Percentiles rank a stretch among this genome's conserved stretches.
Evolutionary conservation across 2,329 filamentous ascomycete genomes (phyloP).

Genomic region (Neofusicoccum laricinum): DNA sequence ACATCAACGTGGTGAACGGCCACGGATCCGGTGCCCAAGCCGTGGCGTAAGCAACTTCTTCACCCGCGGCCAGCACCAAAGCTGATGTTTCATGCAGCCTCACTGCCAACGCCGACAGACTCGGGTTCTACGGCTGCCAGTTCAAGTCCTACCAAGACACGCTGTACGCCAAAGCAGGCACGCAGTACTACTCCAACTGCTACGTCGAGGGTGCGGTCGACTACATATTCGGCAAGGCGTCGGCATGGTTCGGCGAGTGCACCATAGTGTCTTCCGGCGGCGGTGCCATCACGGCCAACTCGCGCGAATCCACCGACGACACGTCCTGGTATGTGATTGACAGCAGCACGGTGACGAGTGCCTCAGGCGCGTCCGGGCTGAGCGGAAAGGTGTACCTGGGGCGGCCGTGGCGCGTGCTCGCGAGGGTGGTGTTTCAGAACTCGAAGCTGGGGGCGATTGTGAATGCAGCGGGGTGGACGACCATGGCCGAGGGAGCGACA

Average conservation of each 20-base stretch:
- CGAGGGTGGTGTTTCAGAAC: slow-evolving; percentile 52
- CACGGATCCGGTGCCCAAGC: slow-evolving; percentile 22
- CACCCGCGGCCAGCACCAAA: slow-evolving; percentile 2
- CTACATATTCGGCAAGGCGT: slow-evolving; percentile 56
- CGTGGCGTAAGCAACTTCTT: neutral
- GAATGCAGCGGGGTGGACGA: slow-evolving; percentile 58
- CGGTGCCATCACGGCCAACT: slow-evolving; percentile 33
- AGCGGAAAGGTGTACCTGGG: slow-evolving; percentile 47
- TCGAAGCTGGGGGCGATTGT: slow-evolving; percentile 55
- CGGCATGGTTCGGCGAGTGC: slow-evolving; percentile 52
- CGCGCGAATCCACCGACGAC: slow-evolving; percentile 29
- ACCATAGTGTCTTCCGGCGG: slow-evolving; percentile 25
- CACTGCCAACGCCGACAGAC: slow-evolving; percentile 48
- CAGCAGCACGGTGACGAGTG: slow-evolving; percentile 48
- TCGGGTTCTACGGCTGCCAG: slow-evolving; percentile 57
- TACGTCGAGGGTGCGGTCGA: slow-evolving; percentile 58
- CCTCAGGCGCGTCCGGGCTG: slow-evolving; percentile 26
- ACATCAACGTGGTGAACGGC: slow-evolving; percentile 55
- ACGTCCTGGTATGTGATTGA: slow-evolving; percentile 56
- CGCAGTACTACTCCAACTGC: slow-evolving; percentile 55
- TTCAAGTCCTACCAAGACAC: slow-evolving; percentile 60
- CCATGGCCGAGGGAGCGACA: slow-evolving; percentile 37
- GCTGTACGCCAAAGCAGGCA: slow-evolving; percentile 42
- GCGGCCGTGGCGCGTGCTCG: slow-evolving; percentile 52
- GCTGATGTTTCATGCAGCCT: slow-evolving; percentile 50